Base-by-base conservation (phyloP, 306 rosid species). In the Cajanus cajan region DNA sequence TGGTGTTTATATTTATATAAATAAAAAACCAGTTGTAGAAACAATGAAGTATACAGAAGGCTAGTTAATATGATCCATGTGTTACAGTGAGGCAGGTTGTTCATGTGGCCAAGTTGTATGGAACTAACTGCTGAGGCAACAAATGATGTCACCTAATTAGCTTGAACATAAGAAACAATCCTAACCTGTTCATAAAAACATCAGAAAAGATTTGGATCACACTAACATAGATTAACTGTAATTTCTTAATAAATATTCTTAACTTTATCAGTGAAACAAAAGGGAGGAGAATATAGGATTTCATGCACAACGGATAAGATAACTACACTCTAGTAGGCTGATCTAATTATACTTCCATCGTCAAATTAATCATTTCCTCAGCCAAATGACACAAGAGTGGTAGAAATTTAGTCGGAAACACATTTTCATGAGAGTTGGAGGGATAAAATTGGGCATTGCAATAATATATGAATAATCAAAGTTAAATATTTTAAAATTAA, bases 11-110 rank as follows among this genome's bases (percentile, higher is more conserved):
- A 51, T 28, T 28, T 28, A 28, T 34, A 21, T 19, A 36, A 68
- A 45, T 52, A 71, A 73, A 36, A 43, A 6, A 25, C 21, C 51
- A 5, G 13, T 58, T 13, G 15, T 10, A 9, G 9, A 50, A 61
- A 21, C 7, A 50, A 4, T 48, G 33, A 48, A 47, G 12, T 9
- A 14, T 70, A 0, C 9, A 24, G 15, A 18, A 16, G 40, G 57
- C 19, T 70, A 71, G 44, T 71, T 33, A 77, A 78, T 54, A 8
- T 25, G 63, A 71, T 71, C 24, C 62, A 6, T 33, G 19, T 63
- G 62, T 15, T n/a, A 51, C 10, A 14, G 58, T 13, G 37, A 37
- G 40, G 14, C 15, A 19, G 58, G 67, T 19, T 14, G n/a, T 14
- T 33, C 68, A 33, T 31, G 1, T 13, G 18, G 43, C 22, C 68